A percentile compares a stretch with the other conserved stretches of the same genome.
Evolutionary conservation across 179 eudicot species (phyloP).

Genomic region (Silene noctiflora): DNA sequence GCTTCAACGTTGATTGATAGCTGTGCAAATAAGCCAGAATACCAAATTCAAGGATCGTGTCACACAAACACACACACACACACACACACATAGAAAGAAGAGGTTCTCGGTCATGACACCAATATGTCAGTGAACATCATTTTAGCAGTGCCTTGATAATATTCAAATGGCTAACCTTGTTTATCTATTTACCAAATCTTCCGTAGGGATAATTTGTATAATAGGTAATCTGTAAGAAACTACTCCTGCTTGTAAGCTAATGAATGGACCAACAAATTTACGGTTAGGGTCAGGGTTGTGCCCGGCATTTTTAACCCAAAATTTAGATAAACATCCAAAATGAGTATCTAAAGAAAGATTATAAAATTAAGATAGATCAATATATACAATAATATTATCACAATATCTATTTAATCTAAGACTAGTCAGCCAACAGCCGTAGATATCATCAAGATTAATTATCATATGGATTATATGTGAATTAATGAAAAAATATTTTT

Average conservation of each 20-base stretch:
- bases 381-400: neutral
- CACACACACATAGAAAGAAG: neutral
- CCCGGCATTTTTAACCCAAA: neutral
- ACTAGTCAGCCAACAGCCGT: neutral
- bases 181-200: neutral
- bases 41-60: conserved; percentile 6
- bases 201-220: neutral
- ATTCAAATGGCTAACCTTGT: neutral
- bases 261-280: neutral
- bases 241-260: neutral
- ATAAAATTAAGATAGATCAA: too few species aligned
- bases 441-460: neutral
- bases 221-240: neutral
- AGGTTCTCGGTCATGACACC: neutral
- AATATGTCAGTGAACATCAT: conserved; percentile 3
- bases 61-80: too few species aligned
- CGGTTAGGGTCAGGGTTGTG: neutral
- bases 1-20: conserved; percentile 90
- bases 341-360: neutral
- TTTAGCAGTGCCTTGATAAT: neutral
- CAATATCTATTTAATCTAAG: neutral
- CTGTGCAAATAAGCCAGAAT: conserved; percentile 35
- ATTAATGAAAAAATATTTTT: too few species aligned
- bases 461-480: neutral
- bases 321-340: neutral